Evolutionary conservation across 1,284 basidiomycete genomes (phyloP), one percentile per base, ranked within the genome.

Genomic region (Thecaphora thlaspeos): DNA sequence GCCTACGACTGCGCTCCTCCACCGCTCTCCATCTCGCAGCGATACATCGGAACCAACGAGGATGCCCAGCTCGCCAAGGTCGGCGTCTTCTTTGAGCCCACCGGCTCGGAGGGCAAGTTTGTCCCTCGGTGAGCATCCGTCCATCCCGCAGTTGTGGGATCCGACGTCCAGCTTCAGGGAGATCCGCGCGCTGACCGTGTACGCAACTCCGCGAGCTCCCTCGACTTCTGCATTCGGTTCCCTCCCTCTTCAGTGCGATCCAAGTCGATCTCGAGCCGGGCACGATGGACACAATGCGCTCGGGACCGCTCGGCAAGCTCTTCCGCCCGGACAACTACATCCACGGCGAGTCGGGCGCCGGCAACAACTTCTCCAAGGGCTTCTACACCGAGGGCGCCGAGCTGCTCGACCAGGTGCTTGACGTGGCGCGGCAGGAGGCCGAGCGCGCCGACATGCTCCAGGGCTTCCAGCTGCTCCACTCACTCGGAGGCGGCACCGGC

Each of bases 391-490:
- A 78, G 36, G 89, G 89, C 69, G 92, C 93, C 53, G 93, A 97
- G 80, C 84, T 97, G 19, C 86, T 93, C 49, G 93, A 96, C 71
- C 81, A 83, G 26, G 87, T 96, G 57, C 79, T 91, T 69, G 87
- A 80, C 44, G 70, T 73, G 21, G 68, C 77, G 18, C 76, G 79
- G 23, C 78, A 79, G 54, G 79, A 80, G 70, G 75, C 77, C 46
- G 93, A 96, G 77, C 79, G 81, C 15, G 89, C 89, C 70, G 91
- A 96, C 55, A 85, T 87, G 24, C 82, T 96, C 42, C 93, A 96
- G 81, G 93, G 93, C 7, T 96, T 96, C 79, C 93, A 96, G 76
- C 80, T 96, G 52, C 81, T 91, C 24, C 93, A 97, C 75, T 94
- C 91, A n/a, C 84, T 97, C 23, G 93, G 93, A 57, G 93, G 93